Percentiles rank a stretch among this genome's conserved stretches.
phyloP scores from a whole-genome alignment of 441 rosid species.

The Euphorbia schlechtendalii region DNA sequence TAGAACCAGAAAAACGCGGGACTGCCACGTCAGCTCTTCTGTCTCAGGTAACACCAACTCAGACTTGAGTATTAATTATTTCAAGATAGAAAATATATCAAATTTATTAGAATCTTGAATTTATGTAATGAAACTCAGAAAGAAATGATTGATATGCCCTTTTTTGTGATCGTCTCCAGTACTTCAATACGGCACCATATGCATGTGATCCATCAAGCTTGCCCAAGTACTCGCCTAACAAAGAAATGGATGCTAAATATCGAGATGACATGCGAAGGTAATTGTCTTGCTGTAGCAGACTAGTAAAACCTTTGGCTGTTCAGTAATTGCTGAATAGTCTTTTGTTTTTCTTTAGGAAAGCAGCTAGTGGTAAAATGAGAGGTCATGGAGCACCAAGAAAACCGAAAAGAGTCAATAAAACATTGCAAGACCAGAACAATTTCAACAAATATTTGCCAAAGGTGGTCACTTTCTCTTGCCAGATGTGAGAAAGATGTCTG shows the following conservation, averaged over 20 bases:
- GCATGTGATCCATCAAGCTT: conserved; percentile 86
- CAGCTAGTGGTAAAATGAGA: conserved; percentile 35
- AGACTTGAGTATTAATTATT: conserved; percentile 2
- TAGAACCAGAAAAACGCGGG: conserved; percentile 81
- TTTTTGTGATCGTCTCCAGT: conserved; percentile 33
- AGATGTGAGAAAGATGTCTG: background rate
- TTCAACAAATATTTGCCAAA: conserved; percentile 28
- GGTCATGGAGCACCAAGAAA: conserved; percentile 44
- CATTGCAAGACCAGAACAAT: conserved; percentile 33
- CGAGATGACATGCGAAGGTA: conserved; percentile 77
- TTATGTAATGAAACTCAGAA: too few species aligned
- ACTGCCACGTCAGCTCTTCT: conserved; percentile 71
- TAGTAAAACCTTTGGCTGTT: background rate
- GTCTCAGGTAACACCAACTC: conserved; percentile 43
- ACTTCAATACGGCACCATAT: conserved; percentile 59
- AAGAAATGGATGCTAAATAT: conserved; percentile 81
- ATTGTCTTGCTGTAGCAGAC: background rate
- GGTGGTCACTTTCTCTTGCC: conserved; percentile 31
- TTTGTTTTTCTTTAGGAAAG: conserved; percentile 47
- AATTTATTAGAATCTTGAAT: background rate
- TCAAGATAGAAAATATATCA: background rate
- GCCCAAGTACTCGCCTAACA: conserved; percentile 87
- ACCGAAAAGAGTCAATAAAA: conserved; percentile 34
- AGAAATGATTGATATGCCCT: too few species aligned
- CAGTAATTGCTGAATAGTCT: background rate